Conservation (phyloP, 176 grass and related monocot species). For the Paspalum notatum region DNA sequence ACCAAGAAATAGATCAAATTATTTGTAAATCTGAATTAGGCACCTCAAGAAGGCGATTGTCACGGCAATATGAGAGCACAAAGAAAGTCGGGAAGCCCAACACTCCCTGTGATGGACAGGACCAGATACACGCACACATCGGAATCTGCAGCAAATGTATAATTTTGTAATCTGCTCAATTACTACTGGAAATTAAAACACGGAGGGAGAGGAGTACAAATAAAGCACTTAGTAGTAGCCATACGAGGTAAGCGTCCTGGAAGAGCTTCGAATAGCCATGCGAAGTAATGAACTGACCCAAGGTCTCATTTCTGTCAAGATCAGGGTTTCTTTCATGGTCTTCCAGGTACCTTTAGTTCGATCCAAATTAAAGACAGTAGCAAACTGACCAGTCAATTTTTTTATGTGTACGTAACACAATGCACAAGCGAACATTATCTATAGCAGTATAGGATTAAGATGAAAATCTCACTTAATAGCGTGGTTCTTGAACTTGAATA, state of each 20-base stretch:
- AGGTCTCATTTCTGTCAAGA: slow-evolving; percentile 59
- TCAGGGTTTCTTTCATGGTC: slow-evolving; percentile 67
- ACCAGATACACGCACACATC: slow-evolving; percentile 85
- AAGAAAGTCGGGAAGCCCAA: slow-evolving; percentile 70
- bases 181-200: background rate
- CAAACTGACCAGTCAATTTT: background rate
- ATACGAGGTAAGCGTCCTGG: slow-evolving; percentile 72
- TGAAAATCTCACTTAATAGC: slow-evolving; percentile 31
- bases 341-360: slow-evolving; percentile 55
- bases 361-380: background rate
- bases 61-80: slow-evolving; percentile 76
- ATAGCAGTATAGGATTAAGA: background rate
- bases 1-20: background rate
- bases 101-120: slow-evolving; percentile 64
- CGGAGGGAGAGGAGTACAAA: background rate
- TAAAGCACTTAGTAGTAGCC: background rate
- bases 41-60: slow-evolving; percentile 80
- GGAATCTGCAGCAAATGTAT: slow-evolving; percentile 58
- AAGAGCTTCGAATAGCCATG: slow-evolving; percentile 78
- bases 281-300: slow-evolving; percentile 67
- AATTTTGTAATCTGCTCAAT: background rate
- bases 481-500: slow-evolving; percentile 67
- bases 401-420: background rate
- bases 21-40: too few relatives aligned
- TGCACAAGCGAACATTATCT: background rate